Percentiles rank a stretch among this genome's conserved stretches.
phyloP scores from a whole-genome alignment of 2,329 filamentous ascomycete genomes.

The Botrytis galanthina region DNA sequence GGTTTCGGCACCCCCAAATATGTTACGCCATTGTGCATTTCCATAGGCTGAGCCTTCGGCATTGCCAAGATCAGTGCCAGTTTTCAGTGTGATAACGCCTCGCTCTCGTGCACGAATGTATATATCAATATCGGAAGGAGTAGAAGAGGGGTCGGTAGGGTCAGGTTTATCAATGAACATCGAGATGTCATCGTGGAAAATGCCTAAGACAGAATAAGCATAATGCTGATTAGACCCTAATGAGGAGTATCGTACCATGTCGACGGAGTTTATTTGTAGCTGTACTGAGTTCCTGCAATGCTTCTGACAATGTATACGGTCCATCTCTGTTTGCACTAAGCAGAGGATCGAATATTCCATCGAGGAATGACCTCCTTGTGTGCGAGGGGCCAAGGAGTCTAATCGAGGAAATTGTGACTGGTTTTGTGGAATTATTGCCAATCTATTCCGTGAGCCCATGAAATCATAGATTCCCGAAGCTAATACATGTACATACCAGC shows the following conservation, averaged over 20 bases:
- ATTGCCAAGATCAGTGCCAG: constrained; percentile 90
- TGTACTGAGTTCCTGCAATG: constrained; percentile 67
- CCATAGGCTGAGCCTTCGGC: constrained; percentile 91
- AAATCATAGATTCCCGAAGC: background rate
- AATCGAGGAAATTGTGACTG: constrained; percentile 83
- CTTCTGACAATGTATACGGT: constrained; percentile 76
- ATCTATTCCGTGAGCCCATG: constrained; percentile 49
- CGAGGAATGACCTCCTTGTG: constrained; percentile 80
- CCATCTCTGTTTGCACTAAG: constrained; percentile 64
- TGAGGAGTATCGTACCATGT: constrained; percentile 61
- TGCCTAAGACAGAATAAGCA: constrained; percentile 53
- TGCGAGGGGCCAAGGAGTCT: constrained; percentile 78
- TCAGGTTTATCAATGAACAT: constrained; percentile 79
- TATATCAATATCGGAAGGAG: constrained; percentile 76
- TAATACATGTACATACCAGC: constrained; percentile 49
- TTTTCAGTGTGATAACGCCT: constrained; percentile 82
- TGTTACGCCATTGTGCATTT: constrained; percentile 82
- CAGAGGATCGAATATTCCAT: constrained; percentile 75
- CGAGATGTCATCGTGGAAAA: constrained; percentile 80
- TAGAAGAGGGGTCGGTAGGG: constrained; percentile 64
- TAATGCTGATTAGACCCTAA: background rate
- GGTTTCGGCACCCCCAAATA: constrained; percentile 91
- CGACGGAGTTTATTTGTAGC: constrained; percentile 72
- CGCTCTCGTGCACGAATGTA: constrained; percentile 76
- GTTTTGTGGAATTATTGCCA: constrained; percentile 78